Evolutionary conservation across 495 filamentous ascomycete species (phyloP), one percentile per base, ranked within the genome.

Genomic region (Chaetomium fimeti): DNA sequence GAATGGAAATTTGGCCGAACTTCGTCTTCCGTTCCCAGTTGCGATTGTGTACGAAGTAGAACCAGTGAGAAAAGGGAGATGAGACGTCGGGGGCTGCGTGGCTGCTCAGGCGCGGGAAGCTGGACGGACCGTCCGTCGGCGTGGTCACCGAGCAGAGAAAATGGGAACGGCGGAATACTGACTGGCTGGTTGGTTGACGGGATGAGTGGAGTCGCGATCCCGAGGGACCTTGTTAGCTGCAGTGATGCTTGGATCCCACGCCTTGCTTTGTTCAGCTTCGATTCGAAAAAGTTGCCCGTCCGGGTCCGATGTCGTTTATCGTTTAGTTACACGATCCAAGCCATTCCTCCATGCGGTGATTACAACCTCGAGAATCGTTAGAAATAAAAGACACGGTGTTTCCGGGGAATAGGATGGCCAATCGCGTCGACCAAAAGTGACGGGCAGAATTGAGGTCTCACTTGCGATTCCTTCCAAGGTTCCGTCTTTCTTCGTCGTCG

Each of bases 1-100:
- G 20, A 28, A 52, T n/a, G 12, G 54, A 64, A 58, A 64, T 64
- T 57, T 52, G 38, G 54, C 61, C 54, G 61, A 58, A 40, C 36
- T 38, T 11, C 27, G 11, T 20, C 36, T 16, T 22, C 27, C 43
- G 61, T 45, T 40, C 25, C 5, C 48, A 42, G 45, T 3, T 20
- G 29, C 42, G n/a, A n/a, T n/a, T n/a, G n/a, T n/a, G n/a, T n/a
- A n/a, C n/a, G n/a, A n/a, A n/a, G n/a, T 43, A 32, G 22, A 16
- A 20, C 25, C 36, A 36, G 32, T 36, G 32, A 36, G 32, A 11
- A 45, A 27, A 18, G 38, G 27, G 18, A 57, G 27, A 28, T n/a
- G 56, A 40, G 25, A 47, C n/a, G 13, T 22, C 5, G 5, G 61
- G 18, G 8, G 53, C 47, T 49, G 52, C 27, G 61, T 11, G 8